Percentiles rank a stretch among this genome's conserved stretches.
phyloP scores from a whole-genome alignment of 2,329 filamentous ascomycete genomes.

The Bisporella sp. region DNA sequence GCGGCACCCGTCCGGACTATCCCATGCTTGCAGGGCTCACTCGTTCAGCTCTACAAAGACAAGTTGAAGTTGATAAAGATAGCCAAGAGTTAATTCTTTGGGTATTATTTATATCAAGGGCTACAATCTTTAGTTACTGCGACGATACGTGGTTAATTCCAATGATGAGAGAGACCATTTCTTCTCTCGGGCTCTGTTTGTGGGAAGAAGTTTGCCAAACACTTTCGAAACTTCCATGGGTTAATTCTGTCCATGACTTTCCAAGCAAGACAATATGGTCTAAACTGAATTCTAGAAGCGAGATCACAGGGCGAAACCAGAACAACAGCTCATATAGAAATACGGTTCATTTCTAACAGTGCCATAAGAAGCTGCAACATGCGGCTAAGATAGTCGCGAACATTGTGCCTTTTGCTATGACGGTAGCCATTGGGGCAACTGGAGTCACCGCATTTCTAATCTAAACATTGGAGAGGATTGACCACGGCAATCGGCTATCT shows the following conservation, averaged over 20 bases:
- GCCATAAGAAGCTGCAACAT: no score
- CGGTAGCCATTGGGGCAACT: no score
- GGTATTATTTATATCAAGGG: constrained; percentile 12
- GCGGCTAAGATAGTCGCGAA: no score
- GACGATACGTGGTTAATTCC: constrained; percentile 8
- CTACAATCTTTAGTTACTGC: constrained; percentile 3
- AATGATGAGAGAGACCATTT: constrained; percentile 4
- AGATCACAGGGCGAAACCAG: no score
- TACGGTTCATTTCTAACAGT: no score
- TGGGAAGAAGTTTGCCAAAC: constrained; percentile 9
- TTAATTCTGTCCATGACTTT: constrained; percentile 14
- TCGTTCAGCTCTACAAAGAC: neutral
- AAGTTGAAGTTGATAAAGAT: neutral
- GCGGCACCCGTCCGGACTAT: constrained; percentile 2
- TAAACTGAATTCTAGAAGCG: no score
- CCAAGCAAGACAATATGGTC: no score
- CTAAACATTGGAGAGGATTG: no score
- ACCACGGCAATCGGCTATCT: neutral
- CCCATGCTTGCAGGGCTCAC: constrained; percentile 6
- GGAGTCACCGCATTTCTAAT: no score
- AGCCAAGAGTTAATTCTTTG: constrained; percentile 17
- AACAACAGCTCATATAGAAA: no score
- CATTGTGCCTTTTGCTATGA: no score
- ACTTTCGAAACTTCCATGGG: constrained; percentile 21
- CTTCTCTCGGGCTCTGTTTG: constrained; percentile 6